These are phyloP conservation scores for Pseudogymnoascus sp. DNA, from an alignment of 2,329 filamentous ascomycete genomes.

Conservation along the genomic window DNA sequence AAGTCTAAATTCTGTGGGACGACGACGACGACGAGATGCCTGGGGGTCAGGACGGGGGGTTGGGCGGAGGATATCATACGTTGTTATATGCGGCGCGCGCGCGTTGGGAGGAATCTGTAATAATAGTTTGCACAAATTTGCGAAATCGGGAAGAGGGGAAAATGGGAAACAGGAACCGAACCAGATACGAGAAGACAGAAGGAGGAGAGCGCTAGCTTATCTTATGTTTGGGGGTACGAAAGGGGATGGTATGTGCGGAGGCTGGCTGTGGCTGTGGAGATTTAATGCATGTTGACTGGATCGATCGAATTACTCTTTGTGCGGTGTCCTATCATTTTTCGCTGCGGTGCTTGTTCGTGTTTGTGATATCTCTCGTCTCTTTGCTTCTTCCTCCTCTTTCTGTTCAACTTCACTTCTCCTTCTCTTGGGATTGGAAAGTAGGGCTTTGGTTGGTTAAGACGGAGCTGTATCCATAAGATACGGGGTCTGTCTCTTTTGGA, in stretches of 20 bases:
- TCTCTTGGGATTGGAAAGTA: neutral
- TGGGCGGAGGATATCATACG: neutral
- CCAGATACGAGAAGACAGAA: neutral
- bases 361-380: neutral
- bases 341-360: neutral
- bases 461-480: neutral
- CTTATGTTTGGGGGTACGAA: neutral
- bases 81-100: neutral
- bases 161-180: neutral
- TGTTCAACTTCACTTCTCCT: neutral
- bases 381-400: neutral
- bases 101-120: neutral
- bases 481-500: neutral
- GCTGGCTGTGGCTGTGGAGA: neutral
- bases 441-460: neutral
- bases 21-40: neutral
- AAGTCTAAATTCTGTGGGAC: neutral
- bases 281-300: constrained; percentile 1
- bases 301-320: neutral
- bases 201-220: neutral
- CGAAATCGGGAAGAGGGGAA: neutral
- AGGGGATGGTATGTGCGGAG: neutral
- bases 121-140: constrained; percentile 2
- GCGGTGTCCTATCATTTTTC: neutral
- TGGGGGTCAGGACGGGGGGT: neutral